phyloP scores from a whole-genome alignment of 2,329 filamentous ascomycete genomes.

The Didymella keratinophila region DNA sequence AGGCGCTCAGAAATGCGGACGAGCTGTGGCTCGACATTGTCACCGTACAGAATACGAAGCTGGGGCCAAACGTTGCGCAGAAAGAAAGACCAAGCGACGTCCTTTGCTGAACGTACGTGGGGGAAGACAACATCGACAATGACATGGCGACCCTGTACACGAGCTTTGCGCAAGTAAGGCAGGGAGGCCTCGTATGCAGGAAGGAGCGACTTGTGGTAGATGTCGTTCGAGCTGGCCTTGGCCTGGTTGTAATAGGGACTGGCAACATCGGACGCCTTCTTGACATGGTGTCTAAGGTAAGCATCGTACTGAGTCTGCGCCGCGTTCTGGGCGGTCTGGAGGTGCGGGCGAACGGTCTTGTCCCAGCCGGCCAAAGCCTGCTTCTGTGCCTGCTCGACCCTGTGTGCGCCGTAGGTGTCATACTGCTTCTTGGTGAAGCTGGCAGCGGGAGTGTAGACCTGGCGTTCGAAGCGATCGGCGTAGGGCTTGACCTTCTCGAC shows the following conservation, averaged over 20 bases:
- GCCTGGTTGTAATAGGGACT: slow-evolving; percentile 77
- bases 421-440: slow-evolving; percentile 68
- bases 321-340: slow-evolving; percentile 69
- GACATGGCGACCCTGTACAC: slow-evolving; percentile 71
- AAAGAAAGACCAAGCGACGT: slow-evolving; percentile 73
- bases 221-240: slow-evolving; percentile 68
- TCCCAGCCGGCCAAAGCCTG: slow-evolving; percentile 79
- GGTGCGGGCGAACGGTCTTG: slow-evolving; percentile 75
- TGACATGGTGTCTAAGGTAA: slow-evolving; percentile 76
- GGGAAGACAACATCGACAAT: slow-evolving; percentile 75
- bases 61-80: slow-evolving; percentile 82
- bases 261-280: slow-evolving; percentile 64
- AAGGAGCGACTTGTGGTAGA: slow-evolving; percentile 75
- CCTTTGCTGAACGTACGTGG: slow-evolving; percentile 73
- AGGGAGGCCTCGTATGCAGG: slow-evolving; percentile 78
- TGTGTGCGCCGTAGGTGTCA: slow-evolving; percentile 76
- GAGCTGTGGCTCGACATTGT: slow-evolving; percentile 95
- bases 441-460: slow-evolving; percentile 73
- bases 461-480: slow-evolving; percentile 62
- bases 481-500: slow-evolving; percentile 81
- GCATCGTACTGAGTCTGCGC: slow-evolving; percentile 73
- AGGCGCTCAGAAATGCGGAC: slow-evolving; percentile 90
- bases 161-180: slow-evolving; percentile 76
- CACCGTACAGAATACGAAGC: slow-evolving; percentile 78
- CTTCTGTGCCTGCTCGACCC: slow-evolving; percentile 71